These are phyloP conservation scores for Phytophthora agathidicida DNA, from an alignment of 352 stramenopile genomes.

Conservation along the genomic window DNA sequence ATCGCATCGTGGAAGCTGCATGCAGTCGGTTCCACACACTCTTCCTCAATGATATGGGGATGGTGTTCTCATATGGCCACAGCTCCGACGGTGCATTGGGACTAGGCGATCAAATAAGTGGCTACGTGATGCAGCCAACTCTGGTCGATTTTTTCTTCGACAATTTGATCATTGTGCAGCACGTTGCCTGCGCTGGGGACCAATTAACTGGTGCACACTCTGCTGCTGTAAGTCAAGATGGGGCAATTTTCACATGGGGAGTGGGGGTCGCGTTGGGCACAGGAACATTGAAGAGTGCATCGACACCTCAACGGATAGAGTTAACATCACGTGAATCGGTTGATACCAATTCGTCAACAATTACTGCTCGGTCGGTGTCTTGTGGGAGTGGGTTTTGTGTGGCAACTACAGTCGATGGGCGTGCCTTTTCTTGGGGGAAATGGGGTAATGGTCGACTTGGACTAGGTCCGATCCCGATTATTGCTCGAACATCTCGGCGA, in stretches of 20 bases:
- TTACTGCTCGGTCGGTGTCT: conserved; percentile 39
- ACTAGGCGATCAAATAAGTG: conserved; percentile 21
- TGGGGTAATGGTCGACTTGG: conserved; percentile 77
- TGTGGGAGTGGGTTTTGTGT: conserved; percentile 86
- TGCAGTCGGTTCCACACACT: conserved; percentile 68
- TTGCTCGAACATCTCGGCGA: conserved; percentile 43
- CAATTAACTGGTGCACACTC: conserved; percentile 68
- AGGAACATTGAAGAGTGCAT: conserved; percentile 42
- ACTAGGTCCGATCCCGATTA: conserved; percentile 62
- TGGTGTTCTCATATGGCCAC: conserved; percentile 67
- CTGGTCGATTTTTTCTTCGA: conserved; percentile 67
- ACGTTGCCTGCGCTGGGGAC: conserved; percentile 63
- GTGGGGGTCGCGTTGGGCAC: conserved; percentile 55
- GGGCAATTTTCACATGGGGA: conserved; percentile 82
- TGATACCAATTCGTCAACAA: not conserved
- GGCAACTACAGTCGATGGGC: conserved; percentile 53
- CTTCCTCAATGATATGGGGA: conserved; percentile 64
- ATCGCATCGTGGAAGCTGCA: conserved; percentile 61
- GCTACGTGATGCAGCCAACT: conserved; percentile 35
- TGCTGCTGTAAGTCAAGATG: conserved; percentile 59
- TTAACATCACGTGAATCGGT: conserved; percentile 32
- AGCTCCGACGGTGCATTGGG: conserved; percentile 62
- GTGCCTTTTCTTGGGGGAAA: conserved; percentile 84
- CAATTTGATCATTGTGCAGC: conserved; percentile 39
- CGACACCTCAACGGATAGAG: conserved; percentile 39